Conservation (phyloP, 306 rosid genomes). For the Dryas octopetala region DNA sequence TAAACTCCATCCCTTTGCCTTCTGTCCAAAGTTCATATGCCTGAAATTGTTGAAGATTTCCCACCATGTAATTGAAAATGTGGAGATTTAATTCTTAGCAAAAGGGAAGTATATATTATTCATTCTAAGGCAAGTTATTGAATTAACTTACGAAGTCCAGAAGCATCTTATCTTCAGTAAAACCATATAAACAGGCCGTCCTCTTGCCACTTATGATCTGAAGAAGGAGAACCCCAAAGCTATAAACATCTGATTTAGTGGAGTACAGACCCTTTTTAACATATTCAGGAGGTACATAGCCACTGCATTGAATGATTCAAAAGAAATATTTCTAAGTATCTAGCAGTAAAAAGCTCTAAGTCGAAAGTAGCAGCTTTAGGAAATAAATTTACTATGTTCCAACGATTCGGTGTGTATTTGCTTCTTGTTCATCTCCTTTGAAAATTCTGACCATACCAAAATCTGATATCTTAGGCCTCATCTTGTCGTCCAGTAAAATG, state of each 20-base stretch:
- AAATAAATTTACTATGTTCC: slow-evolving; percentile 35
- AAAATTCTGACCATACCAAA: slow-evolving; percentile 41
- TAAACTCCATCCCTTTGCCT: slow-evolving; percentile 31
- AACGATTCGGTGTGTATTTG: slow-evolving; percentile 36
- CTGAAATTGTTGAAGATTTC: slow-evolving; percentile 17
- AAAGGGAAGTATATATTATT: neutral
- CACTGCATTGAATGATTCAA: slow-evolving; percentile 23
- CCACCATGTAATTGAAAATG: neutral
- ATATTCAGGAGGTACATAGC: slow-evolving; percentile 39
- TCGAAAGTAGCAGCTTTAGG: neutral
- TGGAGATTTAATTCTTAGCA: neutral
- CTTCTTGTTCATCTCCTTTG: slow-evolving; percentile 23
- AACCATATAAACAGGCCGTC: slow-evolving; percentile 10
- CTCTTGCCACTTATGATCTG: slow-evolving; percentile 46
- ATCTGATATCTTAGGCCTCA: slow-evolving; percentile 41
- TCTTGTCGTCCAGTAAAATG: slow-evolving; percentile 22
- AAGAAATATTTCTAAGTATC: neutral
- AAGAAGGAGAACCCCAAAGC: slow-evolving; percentile 41
- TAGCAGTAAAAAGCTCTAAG: neutral
- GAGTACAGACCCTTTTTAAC: slow-evolving; percentile 29
- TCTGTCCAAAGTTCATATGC: slow-evolving; percentile 41
- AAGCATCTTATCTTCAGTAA: slow-evolving; percentile 15
- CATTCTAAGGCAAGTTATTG: neutral
- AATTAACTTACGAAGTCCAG: slow-evolving; percentile 33
- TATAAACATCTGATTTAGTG: slow-evolving; percentile 33